A percentile compares a stretch with the other conserved stretches of the same genome.
phyloP scores from a whole-genome alignment of 192 early-diverging fungal species.

The Endogone sp. region DNA sequence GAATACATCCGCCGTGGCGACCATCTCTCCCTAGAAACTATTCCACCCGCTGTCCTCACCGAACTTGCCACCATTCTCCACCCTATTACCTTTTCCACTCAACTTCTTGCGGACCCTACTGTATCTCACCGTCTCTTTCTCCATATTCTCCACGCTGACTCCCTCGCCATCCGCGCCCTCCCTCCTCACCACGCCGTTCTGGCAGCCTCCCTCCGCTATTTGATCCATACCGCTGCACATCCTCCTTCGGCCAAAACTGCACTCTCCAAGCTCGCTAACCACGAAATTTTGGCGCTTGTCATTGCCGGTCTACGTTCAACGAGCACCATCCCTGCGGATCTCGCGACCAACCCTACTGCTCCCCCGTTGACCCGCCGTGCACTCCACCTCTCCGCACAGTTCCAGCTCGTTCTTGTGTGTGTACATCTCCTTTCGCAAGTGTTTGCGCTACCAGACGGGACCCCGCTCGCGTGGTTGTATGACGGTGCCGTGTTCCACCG shows the following conservation, averaged over 20 bases:
- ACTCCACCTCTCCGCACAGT: neutral
- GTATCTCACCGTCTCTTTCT: conserved; percentile 26
- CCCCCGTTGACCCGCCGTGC: neutral
- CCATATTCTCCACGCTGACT: conserved; percentile 21
- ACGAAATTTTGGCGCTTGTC: conserved; percentile 45
- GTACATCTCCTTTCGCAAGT: neutral
- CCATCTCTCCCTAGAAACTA: conserved; percentile 20
- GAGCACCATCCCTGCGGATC: neutral
- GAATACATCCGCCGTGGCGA: conserved; percentile 41
- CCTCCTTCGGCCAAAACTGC: neutral
- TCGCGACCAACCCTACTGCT: neutral
- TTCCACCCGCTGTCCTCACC: neutral
- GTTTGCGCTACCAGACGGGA: neutral
- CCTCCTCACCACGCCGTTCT: conserved; percentile 22
- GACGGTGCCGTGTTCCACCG: neutral
- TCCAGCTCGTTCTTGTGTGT: neutral
- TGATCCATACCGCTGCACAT: conserved; percentile 29
- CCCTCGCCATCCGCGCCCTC: conserved; percentile 13
- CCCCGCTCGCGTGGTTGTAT: neutral
- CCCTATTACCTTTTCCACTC: no score
- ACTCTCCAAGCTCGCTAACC: conserved; percentile 31
- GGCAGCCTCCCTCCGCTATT: conserved; percentile 36
- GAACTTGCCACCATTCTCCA: conserved; percentile 10
- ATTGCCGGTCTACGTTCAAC: conserved; percentile 36
- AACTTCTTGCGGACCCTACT: neutral